Evolutionary conservation across 257 asterid genomes (phyloP), one percentile per base, ranked within the genome.

Genomic region (Jaltomata sinuosa): DNA sequence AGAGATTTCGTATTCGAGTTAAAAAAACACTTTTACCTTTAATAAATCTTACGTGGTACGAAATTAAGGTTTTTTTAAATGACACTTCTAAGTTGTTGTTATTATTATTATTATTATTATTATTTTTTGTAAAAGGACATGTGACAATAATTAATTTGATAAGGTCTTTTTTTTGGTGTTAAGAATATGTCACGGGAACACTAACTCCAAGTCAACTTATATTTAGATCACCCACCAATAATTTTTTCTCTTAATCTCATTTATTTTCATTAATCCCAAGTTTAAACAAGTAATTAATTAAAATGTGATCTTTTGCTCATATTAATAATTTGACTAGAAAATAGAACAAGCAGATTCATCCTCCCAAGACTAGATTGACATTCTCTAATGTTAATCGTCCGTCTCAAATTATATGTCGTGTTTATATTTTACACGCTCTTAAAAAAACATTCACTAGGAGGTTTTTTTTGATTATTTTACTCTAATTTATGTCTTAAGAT

Each of bases 391-490:
- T 36, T 6, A 27, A 16, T 57, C 1, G 0, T 22, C 0, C 2
- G 2, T 22, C 1, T 11, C 3, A 1, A 61, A 61, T 11, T 11
- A 2, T 61, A 1, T 61, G 0, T 61, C 0, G 10, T 27, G 2
- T 61, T 27, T 62, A 1, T 11, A 2, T 27, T 62, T 62, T 62
- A 62, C 9, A 14, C 0, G 21, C 15, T 1, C 0, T 29, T 62
- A 1, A 62, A 3, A 27, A 29, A 27, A 2, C 6, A 61, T 0
- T 61, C 0, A 61, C 27, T 27, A 27, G 0, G 0, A 62, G 0
- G 0, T 5, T 5, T 27, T n/a, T 52, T 1, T 11, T 0, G 1
- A 10, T 1, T 61, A 61, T 11, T 62, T 62, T 27, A 12, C 1
- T 2, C 0, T 61, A 12, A 61, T 27, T n/a, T 25, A 25, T 62